Conservation (phyloP, 2,329 filamentous ascomycete species). For the Aureobasidium sp. region DNA sequence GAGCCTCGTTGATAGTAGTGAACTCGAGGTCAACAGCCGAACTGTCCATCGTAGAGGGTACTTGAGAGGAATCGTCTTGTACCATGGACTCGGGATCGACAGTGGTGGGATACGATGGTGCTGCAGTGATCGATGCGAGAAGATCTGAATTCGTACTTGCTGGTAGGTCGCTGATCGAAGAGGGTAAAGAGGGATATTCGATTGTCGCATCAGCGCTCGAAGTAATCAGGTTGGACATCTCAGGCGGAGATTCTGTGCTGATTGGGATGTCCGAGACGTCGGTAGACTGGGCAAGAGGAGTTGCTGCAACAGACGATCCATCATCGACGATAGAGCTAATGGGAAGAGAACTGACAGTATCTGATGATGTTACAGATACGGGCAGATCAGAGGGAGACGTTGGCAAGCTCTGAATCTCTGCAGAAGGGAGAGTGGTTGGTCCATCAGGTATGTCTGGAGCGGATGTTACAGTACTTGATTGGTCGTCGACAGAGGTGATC, state of each 20-base stretch:
- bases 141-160: not conserved
- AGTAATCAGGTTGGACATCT: no score
- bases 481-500: not conserved
- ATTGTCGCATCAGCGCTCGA: not conserved
- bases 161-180: not conserved
- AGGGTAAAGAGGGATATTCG: not conserved
- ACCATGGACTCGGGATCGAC: not conserved
- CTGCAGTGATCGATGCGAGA: not conserved
- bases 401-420: not conserved
- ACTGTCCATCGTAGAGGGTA: not conserved
- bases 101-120: not conserved
- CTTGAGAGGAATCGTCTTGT: not conserved
- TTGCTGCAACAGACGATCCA: not conserved
- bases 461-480: not conserved
- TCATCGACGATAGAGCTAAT: not conserved
- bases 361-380: not conserved
- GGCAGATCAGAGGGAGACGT: not conserved
- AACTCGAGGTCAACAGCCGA: not conserved
- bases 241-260: not conserved
- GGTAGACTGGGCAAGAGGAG: not conserved
- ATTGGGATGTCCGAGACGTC: not conserved
- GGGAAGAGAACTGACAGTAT: not conserved
- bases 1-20: not conserved
- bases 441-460: not conserved
- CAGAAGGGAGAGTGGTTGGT: not conserved